Percentiles rank a stretch among this genome's conserved stretches.
These are phyloP conservation scores for Pseudotsuga menziesii DNA, from an alignment of 75 land plant genomes.

Conservation along the genomic window DNA sequence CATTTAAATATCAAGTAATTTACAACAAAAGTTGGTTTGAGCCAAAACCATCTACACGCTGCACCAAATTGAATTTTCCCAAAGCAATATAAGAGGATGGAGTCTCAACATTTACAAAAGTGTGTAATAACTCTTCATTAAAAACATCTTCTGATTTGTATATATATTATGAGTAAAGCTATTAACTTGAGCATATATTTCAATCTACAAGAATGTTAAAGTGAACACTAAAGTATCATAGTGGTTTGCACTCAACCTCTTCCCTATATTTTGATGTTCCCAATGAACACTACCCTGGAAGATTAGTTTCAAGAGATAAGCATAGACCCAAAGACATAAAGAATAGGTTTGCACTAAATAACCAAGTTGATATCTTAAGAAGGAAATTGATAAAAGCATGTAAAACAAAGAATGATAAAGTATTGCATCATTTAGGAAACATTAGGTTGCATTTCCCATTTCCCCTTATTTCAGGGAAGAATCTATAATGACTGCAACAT, in stretches of 20 bases:
- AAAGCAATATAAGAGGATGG: no score
- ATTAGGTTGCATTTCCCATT: background rate
- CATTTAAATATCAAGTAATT: background rate
- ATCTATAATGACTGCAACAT: background rate
- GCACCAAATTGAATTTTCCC: no score
- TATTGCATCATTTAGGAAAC: background rate
- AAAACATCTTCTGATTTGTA: background rate
- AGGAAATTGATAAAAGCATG: background rate
- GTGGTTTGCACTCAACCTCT: no score
- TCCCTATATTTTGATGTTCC: background rate
- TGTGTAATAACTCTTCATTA: no score
- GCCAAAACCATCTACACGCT: no score
- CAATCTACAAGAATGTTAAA: no score
- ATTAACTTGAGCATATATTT: no score
- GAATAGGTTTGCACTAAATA: background rate
- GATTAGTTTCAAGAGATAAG: background rate
- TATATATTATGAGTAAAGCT: no score
- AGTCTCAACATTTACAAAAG: no score
- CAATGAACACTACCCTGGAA: background rate
- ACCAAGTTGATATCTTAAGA: background rate
- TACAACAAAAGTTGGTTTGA: background rate
- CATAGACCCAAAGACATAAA: background rate
- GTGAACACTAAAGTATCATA: no score
- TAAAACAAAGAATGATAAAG: slow-evolving; percentile 1
- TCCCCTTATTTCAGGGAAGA: background rate